Conservation (phyloP, 495 filamentous ascomycete genomes). For the Penicillium bialowiezense region DNA sequence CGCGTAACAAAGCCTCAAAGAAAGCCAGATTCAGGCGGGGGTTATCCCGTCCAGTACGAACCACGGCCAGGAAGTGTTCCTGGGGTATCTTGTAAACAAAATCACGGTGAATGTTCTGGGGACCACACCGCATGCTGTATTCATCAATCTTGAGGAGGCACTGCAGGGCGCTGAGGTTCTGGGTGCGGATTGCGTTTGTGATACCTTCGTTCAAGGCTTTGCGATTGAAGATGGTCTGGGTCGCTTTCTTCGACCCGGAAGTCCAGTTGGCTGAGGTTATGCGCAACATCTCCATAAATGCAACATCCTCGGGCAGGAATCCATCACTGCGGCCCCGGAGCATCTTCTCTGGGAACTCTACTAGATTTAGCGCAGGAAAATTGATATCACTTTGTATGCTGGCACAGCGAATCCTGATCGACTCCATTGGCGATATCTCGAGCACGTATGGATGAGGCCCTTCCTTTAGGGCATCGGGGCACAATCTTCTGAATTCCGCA, state of each 20-base stretch:
- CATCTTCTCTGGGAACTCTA: constrained; percentile 22
- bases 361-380: constrained; percentile 16
- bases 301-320: constrained; percentile 13
- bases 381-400: neutral
- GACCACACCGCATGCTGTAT: constrained; percentile 22
- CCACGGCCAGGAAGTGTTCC: constrained; percentile 30
- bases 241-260: neutral
- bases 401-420: constrained; percentile 13
- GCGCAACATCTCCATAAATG: constrained; percentile 38
- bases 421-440: constrained; percentile 19
- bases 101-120: constrained; percentile 14
- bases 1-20: constrained; percentile 36
- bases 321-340: constrained; percentile 25
- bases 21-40: constrained; percentile 19
- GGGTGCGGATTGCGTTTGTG: constrained; percentile 26
- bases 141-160: constrained; percentile 43
- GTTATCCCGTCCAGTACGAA: constrained; percentile 18
- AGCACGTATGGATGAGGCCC: constrained; percentile 19
- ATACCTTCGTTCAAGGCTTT: constrained; percentile 36
- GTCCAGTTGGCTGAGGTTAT: constrained; percentile 23
- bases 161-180: constrained; percentile 29
- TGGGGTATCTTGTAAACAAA: constrained; percentile 25
- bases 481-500: too few species aligned
- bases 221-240: constrained; percentile 18
- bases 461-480: neutral